Base-by-base conservation (phyloP, 139 green algal genomes). In the Desmodesmus armatus region DNA sequence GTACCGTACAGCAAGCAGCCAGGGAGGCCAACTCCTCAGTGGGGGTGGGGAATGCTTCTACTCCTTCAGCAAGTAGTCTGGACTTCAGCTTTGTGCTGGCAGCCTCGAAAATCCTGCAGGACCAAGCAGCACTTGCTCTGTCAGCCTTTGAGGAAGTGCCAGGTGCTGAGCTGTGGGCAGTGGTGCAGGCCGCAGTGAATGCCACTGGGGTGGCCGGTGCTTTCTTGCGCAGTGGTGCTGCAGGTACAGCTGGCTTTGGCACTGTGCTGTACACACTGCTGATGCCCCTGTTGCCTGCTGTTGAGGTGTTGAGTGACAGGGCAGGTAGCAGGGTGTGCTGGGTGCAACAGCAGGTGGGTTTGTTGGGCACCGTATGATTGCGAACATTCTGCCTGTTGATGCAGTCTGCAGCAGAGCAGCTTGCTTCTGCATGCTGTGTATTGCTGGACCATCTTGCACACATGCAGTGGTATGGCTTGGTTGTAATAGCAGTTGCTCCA, bases 71-170 rank as follows among this genome's bases (percentile, higher is more conserved):
- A n/a, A n/a, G n/a, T n/a, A n/a, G n/a, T n/a, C n/a, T n/a, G n/a
- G n/a, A n/a, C n/a, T n/a, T n/a, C n/a, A n/a, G n/a, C n/a, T n/a
- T n/a, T n/a, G n/a, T n/a, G n/a, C n/a, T 79, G 25, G 62, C 43
- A 27, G 71, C 43, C 29, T 15, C 71, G 23, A 62, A 63, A 41
- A 9, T 79, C 41, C 71, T 79, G 25, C 23, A 13, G 11, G 71
- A 79, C 41, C 71, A 79, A 25, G 71, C n/a, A 25, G 41, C 25
- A 39, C 23, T 63, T 6, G 71, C 13, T 5, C 5, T 79, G 3
- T 79, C 71, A 62, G 31, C 71, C 21, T 65, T 62, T 63, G 43
- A 25, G 41, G 71, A 62, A 37, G 71, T 79, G 7, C 7, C 71
- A 65, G 71, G 71, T 11, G 62, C 41, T 40, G 71, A 79, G 43